A percentile compares a stretch with the other conserved stretches of the same genome.
Conservation (phyloP, 2,329 filamentous ascomycete genomes). For the Chrysoporthe deuterocubensis region DNA sequence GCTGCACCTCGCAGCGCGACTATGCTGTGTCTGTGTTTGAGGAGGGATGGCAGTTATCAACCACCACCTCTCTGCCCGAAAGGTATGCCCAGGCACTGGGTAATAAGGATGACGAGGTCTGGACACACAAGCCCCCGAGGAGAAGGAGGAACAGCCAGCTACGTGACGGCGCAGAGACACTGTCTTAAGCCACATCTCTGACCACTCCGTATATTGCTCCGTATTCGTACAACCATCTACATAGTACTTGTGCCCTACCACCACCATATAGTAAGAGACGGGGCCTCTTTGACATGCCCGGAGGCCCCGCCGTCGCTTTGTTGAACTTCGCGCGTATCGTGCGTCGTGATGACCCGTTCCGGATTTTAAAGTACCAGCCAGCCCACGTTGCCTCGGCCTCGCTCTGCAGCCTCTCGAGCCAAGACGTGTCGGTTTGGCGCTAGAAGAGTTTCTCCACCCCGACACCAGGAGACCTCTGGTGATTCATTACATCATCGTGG, state of each 20-base stretch:
- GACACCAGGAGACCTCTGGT: neutral
- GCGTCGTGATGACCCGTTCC: neutral
- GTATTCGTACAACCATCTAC: neutral
- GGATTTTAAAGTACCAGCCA: neutral
- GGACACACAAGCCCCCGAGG: neutral
- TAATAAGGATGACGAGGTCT: neutral
- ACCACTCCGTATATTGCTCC: neutral
- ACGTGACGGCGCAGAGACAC: neutral
- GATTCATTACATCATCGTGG: neutral
- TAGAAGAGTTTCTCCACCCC: neutral
- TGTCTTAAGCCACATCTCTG: conserved; percentile 8
- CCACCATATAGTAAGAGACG: too few relatives aligned
- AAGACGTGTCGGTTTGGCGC: neutral
- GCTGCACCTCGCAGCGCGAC: too few relatives aligned
- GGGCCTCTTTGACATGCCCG: too few relatives aligned
- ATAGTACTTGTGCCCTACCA: neutral
- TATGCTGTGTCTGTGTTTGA: neutral
- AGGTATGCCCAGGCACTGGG: neutral
- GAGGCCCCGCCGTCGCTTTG: neutral
- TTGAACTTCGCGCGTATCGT: neutral
- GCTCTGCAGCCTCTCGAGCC: neutral
- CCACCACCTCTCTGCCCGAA: neutral
- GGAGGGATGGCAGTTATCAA: neutral
- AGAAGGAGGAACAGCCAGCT: neutral
- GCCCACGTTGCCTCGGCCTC: neutral